A percentile compares a stretch with the other conserved stretches of the same genome.
These are phyloP conservation scores for Cornus kousa DNA, from an alignment of 148 eudicot genomes.

Conservation along the genomic window DNA sequence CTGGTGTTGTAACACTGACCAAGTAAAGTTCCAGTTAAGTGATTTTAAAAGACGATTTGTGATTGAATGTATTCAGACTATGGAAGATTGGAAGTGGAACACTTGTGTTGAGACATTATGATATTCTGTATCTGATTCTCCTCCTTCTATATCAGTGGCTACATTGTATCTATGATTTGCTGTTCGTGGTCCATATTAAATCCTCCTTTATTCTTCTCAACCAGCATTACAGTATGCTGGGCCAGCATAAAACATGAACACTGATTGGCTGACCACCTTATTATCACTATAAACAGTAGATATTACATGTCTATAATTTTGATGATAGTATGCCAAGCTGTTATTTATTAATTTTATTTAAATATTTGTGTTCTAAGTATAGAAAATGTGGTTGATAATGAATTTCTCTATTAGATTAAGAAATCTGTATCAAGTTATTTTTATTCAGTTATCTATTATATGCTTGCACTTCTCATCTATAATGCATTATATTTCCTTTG, in stretches of 20 bases:
- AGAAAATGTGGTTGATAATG: neutral
- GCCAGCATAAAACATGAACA: neutral
- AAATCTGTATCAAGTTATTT: neutral
- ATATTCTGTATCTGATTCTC: neutral
- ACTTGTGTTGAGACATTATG: too few relatives aligned
- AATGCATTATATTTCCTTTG: neutral
- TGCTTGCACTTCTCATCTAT: neutral
- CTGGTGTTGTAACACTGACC: neutral
- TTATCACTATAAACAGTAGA: neutral
- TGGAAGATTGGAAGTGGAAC: neutral
- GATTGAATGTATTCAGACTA: neutral
- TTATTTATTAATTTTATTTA: neutral
- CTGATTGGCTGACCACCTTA: neutral
- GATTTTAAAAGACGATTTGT: neutral
- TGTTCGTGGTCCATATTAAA: neutral
- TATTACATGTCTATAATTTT: neutral
- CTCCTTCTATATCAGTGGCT: neutral
- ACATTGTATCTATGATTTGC: neutral
- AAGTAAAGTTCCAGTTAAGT: neutral
- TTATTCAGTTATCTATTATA: neutral
- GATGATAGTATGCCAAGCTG: neutral
- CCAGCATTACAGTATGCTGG: neutral
- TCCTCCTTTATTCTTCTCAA: neutral
- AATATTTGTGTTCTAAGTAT: neutral
- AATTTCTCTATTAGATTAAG: neutral